Base-by-base conservation (phyloP, 2,329 filamentous ascomycete genomes). In the Sporothrix sp. region DNA sequence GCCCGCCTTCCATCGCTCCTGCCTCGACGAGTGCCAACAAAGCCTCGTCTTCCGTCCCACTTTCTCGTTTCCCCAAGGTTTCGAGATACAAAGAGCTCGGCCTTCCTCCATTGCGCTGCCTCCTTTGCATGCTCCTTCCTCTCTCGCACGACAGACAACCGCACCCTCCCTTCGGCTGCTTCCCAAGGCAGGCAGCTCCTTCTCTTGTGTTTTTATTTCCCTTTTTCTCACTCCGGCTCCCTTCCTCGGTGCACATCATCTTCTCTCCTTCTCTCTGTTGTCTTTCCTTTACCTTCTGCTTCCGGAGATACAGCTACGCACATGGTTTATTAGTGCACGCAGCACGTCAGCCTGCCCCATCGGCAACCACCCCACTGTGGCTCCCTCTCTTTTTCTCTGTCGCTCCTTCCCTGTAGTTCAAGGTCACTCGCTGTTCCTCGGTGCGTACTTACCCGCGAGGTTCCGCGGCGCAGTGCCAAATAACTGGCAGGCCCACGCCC, bases 381-480 rank as follows among this genome's bases (percentile, higher is more conserved):
- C 14, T 20, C 28, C 28, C 40, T 44, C 40, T 44, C 40, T 18
- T 33, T 27, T 44, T 44, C 21, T 44, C 33, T 33, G 21, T 33
- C 23, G 21, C 30, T 28, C 10, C 20, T 13, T 16, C 23, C 25
- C 30, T 28, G 6, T 28, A 5, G 25, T 10, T 28, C 27, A 44
- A 33, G 28, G 10, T 43, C 11, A 32, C 40, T 43, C 16, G 40
- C 40, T 14, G 27, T 42, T 21, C 16, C 27, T 40, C 44, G 50
- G 37, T 38, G 44, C 50, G 23, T 30, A 28, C 44, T 30, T 38
- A 44, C 32, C 59, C 67, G 68, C 44, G 55, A 74, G 74, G 33
- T 43, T 52, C 50, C 49, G 49, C 38, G 21, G 30, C n/a, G n/a
- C 14, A 27, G 4, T 14, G 13, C 36, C 32, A 30, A 42, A 49